These are phyloP conservation scores for Prunus campanulata DNA, from an alignment of 306 rosid genomes.

Conservation along the genomic window DNA sequence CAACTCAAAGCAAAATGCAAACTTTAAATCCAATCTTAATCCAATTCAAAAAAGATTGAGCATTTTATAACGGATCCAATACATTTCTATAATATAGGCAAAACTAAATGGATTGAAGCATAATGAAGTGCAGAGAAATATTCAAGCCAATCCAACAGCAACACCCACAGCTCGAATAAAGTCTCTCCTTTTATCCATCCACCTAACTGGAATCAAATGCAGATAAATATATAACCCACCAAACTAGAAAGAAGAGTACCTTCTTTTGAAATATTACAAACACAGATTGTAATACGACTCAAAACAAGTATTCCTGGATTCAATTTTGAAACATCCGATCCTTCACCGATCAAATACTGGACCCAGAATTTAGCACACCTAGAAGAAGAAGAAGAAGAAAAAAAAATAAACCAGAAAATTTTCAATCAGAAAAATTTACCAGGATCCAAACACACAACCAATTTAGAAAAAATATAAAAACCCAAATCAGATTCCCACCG, in stretches of 20 bases:
- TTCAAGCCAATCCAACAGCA: conserved; percentile 22
- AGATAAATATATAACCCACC: conserved; percentile 24
- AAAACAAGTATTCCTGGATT: conserved; percentile 23
- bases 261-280: conserved; percentile 24
- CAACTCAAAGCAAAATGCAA: neutral
- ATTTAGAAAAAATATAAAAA: neutral
- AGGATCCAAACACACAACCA: conserved; percentile 34
- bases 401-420: conserved; percentile 10
- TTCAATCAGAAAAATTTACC: conserved; percentile 19
- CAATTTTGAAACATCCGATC: conserved; percentile 31
- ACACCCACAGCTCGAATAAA: conserved; percentile 29
- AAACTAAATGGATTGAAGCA: conserved; percentile 21
- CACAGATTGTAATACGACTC: conserved; percentile 16
- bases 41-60: conserved; percentile 14
- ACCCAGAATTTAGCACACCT: conserved; percentile 38
- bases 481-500: conserved; percentile 24
- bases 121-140: conserved; percentile 18
- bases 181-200: conserved; percentile 19
- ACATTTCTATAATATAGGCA: conserved; percentile 7
- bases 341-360: conserved; percentile 32
- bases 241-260: conserved; percentile 34
- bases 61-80: conserved; percentile 42
- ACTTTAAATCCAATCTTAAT: conserved; percentile 12
- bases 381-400: neutral
- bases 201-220: conserved; percentile 37